A percentile compares a stretch with the other conserved stretches of the same genome.
Evolutionary conservation across 345 rosid species (phyloP).

Genomic region (Acer saccharum): DNA sequence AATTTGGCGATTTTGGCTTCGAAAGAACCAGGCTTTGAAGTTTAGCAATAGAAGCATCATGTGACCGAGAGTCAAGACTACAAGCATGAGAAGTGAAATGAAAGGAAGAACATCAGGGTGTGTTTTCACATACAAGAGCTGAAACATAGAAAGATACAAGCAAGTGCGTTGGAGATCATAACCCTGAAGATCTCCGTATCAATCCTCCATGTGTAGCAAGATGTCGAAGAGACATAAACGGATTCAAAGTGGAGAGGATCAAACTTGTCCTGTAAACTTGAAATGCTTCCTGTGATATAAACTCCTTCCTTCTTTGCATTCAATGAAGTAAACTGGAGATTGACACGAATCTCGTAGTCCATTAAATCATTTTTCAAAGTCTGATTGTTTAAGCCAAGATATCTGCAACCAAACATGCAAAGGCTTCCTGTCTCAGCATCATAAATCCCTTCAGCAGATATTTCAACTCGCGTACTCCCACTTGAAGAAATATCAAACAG

Average conservation of each 20-base stretch:
- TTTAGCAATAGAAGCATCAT: slow-evolving; percentile 43
- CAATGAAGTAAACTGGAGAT: slow-evolving; percentile 42
- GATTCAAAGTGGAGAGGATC: slow-evolving; percentile 41
- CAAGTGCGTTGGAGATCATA: slow-evolving; percentile 43
- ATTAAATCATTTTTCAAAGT: background rate
- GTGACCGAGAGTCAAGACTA: slow-evolving; percentile 45
- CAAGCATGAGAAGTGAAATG: slow-evolving; percentile 52
- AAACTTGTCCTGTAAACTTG: slow-evolving; percentile 34
- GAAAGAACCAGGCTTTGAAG: slow-evolving; percentile 38
- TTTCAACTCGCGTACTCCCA: no score
- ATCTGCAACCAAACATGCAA: slow-evolving; percentile 59
- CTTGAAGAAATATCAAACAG: no score
- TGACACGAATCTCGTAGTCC: slow-evolving; percentile 47
- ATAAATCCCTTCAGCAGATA: slow-evolving; percentile 47
- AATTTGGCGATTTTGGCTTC: slow-evolving; percentile 1
- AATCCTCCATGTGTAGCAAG: slow-evolving; percentile 41
- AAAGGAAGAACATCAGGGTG: slow-evolving; percentile 40
- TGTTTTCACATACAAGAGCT: slow-evolving; percentile 42
- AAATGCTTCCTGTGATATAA: slow-evolving; percentile 39
- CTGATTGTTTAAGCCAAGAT: background rate
- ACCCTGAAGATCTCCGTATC: slow-evolving; percentile 51
- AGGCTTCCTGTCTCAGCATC: slow-evolving; percentile 41
- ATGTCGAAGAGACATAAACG: slow-evolving; percentile 21
- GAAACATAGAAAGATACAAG: slow-evolving; percentile 42
- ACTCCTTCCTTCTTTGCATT: slow-evolving; percentile 24